These are phyloP conservation scores for Thalassiosira oceanica DNA, from an alignment of 352 stramenopile species.

Conservation along the genomic window DNA sequence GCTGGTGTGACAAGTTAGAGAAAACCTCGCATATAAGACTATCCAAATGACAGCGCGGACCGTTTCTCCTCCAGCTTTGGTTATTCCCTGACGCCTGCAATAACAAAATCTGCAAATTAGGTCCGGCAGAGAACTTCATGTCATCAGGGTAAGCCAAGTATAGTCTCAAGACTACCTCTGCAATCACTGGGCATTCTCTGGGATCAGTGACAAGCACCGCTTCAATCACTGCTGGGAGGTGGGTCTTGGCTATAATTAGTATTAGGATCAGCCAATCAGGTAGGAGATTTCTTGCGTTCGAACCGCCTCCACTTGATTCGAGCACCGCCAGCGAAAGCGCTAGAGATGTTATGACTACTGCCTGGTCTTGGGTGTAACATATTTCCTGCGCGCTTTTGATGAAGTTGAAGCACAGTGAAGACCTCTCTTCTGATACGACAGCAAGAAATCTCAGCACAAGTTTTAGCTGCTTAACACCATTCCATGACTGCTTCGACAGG, in stretches of 20 bases:
- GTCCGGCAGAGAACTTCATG: slow-evolving; percentile 50
- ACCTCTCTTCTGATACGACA: slow-evolving; percentile 34
- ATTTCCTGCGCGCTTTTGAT: not conserved
- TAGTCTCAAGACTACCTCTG: slow-evolving; percentile 52
- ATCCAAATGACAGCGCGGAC: slow-evolving; percentile 59
- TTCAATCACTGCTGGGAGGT: slow-evolving; percentile 35
- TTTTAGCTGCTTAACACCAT: slow-evolving; percentile 31
- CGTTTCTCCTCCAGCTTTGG: slow-evolving; percentile 33
- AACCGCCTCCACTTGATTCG: not conserved
- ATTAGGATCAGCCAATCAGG: slow-evolving; percentile 59
- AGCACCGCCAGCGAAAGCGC: too few species aligned
- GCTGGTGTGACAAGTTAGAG: slow-evolving; percentile 30
- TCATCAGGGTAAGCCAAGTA: slow-evolving; percentile 59
- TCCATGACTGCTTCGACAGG: slow-evolving; percentile 22
- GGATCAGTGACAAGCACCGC: slow-evolving; percentile 36
- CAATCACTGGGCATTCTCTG: slow-evolving; percentile 4
- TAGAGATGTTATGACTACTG: not conserved
- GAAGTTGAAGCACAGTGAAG: slow-evolving; percentile 18
- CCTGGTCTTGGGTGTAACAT: not conserved
- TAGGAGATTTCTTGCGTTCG: slow-evolving; percentile 20
- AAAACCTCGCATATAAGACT: slow-evolving; percentile 58
- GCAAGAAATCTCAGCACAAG: slow-evolving; percentile 42
- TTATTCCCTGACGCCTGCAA: slow-evolving; percentile 44
- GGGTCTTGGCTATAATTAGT: slow-evolving; percentile 37
- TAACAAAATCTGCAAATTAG: slow-evolving; percentile 46